Evolutionary conservation across 2,329 filamentous ascomycete genomes (phyloP).

Genomic region (Alternaria sp.): DNA sequence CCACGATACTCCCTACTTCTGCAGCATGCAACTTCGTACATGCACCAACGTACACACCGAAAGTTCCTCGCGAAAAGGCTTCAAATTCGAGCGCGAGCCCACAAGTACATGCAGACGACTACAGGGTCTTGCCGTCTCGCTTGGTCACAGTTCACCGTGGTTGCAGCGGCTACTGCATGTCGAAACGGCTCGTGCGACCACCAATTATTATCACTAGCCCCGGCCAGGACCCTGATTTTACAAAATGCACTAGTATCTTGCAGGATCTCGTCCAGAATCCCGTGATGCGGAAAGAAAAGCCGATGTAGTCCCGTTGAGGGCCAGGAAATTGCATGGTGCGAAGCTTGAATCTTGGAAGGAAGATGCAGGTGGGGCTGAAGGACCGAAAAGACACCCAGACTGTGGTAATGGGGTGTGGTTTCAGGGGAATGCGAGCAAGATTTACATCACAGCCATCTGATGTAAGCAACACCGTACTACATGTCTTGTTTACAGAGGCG

Average conservation of each 20-base stretch:
- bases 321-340: neutral
- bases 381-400: neutral
- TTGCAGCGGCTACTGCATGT: neutral
- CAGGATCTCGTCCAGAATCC: constrained; percentile 3
- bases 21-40: neutral
- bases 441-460: neutral
- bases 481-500: neutral
- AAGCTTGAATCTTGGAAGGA: neutral
- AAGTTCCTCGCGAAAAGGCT: no score
- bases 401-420: neutral
- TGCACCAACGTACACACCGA: neutral
- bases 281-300: neutral
- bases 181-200: neutral
- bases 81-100: no score
- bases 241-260: constrained; percentile 12
- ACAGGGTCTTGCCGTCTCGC: neutral
- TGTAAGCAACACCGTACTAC: neutral
- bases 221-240: neutral
- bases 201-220: neutral
- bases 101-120: neutral
- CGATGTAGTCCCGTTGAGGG: neutral
- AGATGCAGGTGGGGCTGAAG: neutral
- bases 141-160: constrained; percentile 5
- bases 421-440: neutral
- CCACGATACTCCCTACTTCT: neutral